Evolutionary conservation across 2,329 filamentous ascomycete species (phyloP), one percentile per base, ranked within the genome.

Genomic region (Microcyclosporella mali): DNA sequence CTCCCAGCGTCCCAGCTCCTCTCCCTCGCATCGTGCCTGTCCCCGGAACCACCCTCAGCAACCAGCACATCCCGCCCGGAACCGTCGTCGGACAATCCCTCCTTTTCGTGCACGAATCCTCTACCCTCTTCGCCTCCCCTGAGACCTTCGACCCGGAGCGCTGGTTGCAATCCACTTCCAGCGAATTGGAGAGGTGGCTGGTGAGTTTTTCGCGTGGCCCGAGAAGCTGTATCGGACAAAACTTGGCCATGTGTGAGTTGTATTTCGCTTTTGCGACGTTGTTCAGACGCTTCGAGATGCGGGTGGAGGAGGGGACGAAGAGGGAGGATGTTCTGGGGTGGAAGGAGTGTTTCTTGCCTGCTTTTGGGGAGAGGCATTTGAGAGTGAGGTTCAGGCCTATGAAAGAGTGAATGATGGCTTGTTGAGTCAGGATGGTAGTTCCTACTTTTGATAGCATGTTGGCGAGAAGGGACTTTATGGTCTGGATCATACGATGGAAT

Each of bases 81-180:
- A 72, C 68, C 0, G 61, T 61, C 0, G 69, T 75, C 3, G 64
- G 60, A 28, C 66, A 71, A 50, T 69, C 70, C 3, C 69, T 73
- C 6, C 74, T 73, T 47, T 72, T 74, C 2, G 67, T 77, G 12
- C 75, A 77, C 51, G 66, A 66, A 11, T 73, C 74, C 37, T 55
- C 63, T 2, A 59, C 65, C 1, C 66, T 74, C 9, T 76, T 72
- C 46, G 68, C 70, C 0, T 60, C 70, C 1, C 67, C 72, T 0
- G 67, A 72, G 35, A 57, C 50, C 3, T 75, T 70, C 65, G 58
- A 64, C 16, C 71, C 71, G 1, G 62, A 64, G 32, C 66, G 73
- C 33, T 76, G 72, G 73, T 56, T 76, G 2, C 65, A 65, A 14
- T 6, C 35, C 3, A 15, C 39, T 9, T 34, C 39, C 3, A 12